Evolutionary conservation across 192 early-diverging fungal species (phyloP).

Genomic region (Rhizophagus clarus): DNA sequence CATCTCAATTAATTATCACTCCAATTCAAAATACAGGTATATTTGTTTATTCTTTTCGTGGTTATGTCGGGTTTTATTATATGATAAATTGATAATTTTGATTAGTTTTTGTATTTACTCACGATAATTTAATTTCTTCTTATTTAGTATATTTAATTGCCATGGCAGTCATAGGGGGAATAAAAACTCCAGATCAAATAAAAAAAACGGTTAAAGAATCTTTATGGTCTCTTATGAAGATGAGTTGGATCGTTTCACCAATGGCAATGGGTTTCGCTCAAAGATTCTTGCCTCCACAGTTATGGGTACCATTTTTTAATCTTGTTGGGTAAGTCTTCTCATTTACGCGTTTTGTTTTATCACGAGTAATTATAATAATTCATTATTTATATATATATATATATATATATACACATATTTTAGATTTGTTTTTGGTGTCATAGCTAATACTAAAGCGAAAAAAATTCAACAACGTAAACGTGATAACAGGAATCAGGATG

Average conservation of each 20-base stretch:
- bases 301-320: conserved; percentile 95
- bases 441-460: conserved; percentile 19
- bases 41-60: neutral
- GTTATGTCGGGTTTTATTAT: neutral
- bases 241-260: conserved; percentile 83
- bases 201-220: conserved; percentile 57
- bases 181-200: conserved; percentile 54
- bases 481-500: neutral
- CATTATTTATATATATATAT: too few species aligned
- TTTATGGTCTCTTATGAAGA: conserved; percentile 76
- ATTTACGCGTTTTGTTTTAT: neutral
- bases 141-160: conserved; percentile 75
- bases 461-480: neutral
- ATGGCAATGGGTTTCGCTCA: conserved; percentile 76
- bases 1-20: conserved; percentile 75
- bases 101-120: neutral
- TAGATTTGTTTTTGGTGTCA: conserved; percentile 12
- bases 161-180: conserved; percentile 82
- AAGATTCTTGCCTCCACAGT: conserved; percentile 71
- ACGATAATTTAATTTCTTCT: neutral
- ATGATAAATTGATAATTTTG: too few species aligned
- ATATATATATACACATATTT: too few species aligned
- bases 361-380: too few species aligned
- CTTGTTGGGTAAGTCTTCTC: conserved; percentile 48
- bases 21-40: conserved; percentile 72